A percentile compares a stretch with the other conserved stretches of the same genome.
These are phyloP conservation scores for Blastocystis sp. DNA, from an alignment of 352 stramenopile genomes.

Conservation along the genomic window DNA sequence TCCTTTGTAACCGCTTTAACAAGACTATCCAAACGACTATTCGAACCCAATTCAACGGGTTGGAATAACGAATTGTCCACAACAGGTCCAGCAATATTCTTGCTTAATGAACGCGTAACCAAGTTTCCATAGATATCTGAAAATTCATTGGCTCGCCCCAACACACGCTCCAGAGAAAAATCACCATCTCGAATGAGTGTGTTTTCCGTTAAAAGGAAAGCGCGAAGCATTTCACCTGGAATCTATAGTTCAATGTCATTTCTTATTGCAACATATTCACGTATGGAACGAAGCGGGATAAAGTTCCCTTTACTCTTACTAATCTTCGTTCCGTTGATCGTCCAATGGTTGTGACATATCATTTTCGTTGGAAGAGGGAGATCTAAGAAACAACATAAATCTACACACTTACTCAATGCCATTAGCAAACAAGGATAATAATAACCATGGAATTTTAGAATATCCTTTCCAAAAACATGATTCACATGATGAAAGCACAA, in stretches of 20 bases:
- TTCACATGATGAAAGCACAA: constrained; percentile 4
- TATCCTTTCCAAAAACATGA: constrained; percentile 92
- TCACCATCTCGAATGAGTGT: constrained; percentile 78
- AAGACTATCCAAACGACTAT: neutral
- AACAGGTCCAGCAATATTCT: constrained; percentile 5
- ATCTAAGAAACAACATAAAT: constrained; percentile 67
- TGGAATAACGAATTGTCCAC: neutral
- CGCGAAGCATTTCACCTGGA: constrained; percentile 79
- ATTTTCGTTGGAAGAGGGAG: constrained; percentile 84
- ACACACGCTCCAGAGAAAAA: constrained; percentile 78
- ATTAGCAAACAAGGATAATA: constrained; percentile 61
- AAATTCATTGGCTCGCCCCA: constrained; percentile 79
- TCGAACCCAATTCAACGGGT: neutral
- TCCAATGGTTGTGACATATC: constrained; percentile 95
- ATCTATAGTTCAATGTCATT: constrained; percentile 68
- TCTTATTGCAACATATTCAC: constrained; percentile 67
- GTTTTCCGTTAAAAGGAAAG: constrained; percentile 77
- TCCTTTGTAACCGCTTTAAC: neutral
- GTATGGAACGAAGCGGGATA: constrained; percentile 87
- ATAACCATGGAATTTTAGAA: constrained; percentile 83
- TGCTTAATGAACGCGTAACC: constrained; percentile 52
- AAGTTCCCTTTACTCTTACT: constrained; percentile 97
- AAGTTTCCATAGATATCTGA: constrained; percentile 82
- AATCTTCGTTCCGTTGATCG: constrained; percentile 96
- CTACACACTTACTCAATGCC: neutral